Evolutionary conservation across 2,329 filamentous ascomycete genomes (phyloP), one percentile per base, ranked within the genome.

Genomic region (Simplicillium aogashimaense): DNA sequence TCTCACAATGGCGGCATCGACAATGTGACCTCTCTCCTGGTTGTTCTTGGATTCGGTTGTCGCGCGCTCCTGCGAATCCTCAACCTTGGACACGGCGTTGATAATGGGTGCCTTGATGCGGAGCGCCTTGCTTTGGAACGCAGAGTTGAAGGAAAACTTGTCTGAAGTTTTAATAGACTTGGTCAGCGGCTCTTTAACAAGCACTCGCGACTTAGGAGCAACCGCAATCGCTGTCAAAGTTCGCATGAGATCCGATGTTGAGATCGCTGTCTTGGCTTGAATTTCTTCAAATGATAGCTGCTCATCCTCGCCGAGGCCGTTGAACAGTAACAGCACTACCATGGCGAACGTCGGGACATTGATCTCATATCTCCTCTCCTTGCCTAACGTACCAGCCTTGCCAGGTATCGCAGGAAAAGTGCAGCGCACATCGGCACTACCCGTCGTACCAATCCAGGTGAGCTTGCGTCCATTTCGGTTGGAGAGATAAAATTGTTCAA

Each of bases 331-430:
- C 15, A 98, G 63, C 17, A 97, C 80, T 15, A 95, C 67, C 86
- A 97, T 95, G 51, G 81, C 87, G 57, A 92, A 92, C 0, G 92
- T 97, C 2, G 88, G 83, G 15, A 94, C 88, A 45, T 88, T 95
- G 41, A 98, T 69, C 52, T 98, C 92, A 54, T 97, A 90, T 29
- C 82, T 80, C 29, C 83, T 73, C 47, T 84, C 81, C 42, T 73
- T 77, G 42, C 73, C 70, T 16, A 81, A 57, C 0, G 66, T 60
- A 0, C 74, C 69, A 3, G 80, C 75, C 52, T 88, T 88, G 29
- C 83, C 82, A 31, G 78, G 73, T 1, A 85, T 69, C 53, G 78
- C 74, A 29, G 83, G 81, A 62, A 98, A 81, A 31, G 78, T 67
- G 45, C 86, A 92, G 43, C 83, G 81, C 50, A 98, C 73, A 55